Evolutionary conservation across 768 basidiomycete genomes (phyloP).

Genomic region (Kondoa malvinella): DNA sequence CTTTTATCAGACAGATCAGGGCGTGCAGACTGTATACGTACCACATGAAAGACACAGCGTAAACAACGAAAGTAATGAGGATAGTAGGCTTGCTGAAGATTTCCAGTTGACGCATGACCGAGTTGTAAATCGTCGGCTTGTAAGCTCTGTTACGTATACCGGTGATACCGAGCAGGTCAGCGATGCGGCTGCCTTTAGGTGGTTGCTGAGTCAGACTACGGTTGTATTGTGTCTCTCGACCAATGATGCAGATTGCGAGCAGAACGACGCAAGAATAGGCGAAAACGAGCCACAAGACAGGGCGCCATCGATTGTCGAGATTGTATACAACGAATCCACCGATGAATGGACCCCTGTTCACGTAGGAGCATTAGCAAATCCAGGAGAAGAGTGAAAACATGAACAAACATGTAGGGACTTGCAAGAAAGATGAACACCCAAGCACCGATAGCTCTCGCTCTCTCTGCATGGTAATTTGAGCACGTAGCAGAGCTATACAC

Average conservation of each 20-base stretch:
- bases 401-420: neutral
- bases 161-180: slow-evolving; percentile 20
- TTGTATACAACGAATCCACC: slow-evolving; percentile 18
- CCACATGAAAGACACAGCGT: slow-evolving; percentile 20
- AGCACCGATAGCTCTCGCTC: slow-evolving; percentile 20
- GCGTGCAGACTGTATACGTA: too few relatives aligned
- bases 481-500: too few relatives aligned
- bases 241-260: slow-evolving; percentile 11
- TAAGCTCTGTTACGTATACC: slow-evolving; percentile 16
- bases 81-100: slow-evolving; percentile 19
- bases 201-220: slow-evolving; percentile 15
- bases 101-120: slow-evolving; percentile 17
- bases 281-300: slow-evolving; percentile 22
- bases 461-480: slow-evolving; percentile 5
- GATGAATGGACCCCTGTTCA: neutral
- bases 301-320: slow-evolving; percentile 18
- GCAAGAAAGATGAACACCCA: neutral
- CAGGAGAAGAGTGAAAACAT: neutral
- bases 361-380: too few relatives aligned
- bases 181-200: slow-evolving; percentile 16
- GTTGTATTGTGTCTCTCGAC: slow-evolving; percentile 23
- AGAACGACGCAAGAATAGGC: slow-evolving; percentile 16
- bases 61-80: slow-evolving; percentile 15
- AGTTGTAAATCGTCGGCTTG: slow-evolving; percentile 15
- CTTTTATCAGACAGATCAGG: neutral